Percentiles rank a stretch among this genome's conserved stretches.
Evolutionary conservation across 805 yeast species (phyloP).

Genomic region (Nakazawaea wickerhamii): DNA sequence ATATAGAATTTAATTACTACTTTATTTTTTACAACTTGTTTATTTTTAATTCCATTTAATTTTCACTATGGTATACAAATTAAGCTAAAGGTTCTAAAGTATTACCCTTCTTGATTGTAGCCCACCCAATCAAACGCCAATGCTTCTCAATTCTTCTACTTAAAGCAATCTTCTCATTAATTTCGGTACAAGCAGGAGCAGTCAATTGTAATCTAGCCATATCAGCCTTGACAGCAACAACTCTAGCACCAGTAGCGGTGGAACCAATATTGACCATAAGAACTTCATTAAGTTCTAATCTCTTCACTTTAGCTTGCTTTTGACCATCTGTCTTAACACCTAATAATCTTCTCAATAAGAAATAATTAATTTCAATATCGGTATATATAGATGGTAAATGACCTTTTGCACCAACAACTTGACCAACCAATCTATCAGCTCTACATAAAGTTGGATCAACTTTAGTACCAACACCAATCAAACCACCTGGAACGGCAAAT

Average conservation of each 20-base stretch:
- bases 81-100: constrained; percentile 72
- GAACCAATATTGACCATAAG: constrained; percentile 99
- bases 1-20: background rate
- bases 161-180: constrained; percentile 96
- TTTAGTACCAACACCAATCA: constrained; percentile 98
- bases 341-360: constrained; percentile 89
- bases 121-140: constrained; percentile 99
- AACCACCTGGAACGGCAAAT: constrained; percentile 99
- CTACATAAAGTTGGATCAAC: constrained; percentile 98
- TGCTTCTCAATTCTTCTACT: constrained; percentile 99
- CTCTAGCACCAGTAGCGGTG: constrained; percentile 99
- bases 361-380: constrained; percentile 95
- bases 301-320: constrained; percentile 94
- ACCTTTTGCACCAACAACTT: constrained; percentile 97
- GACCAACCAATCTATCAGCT: constrained; percentile 99
- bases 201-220: constrained; percentile 97
- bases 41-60: background rate
- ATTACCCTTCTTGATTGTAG: constrained; percentile 92
- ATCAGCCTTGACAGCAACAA: constrained; percentile 96
- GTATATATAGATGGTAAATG: constrained; percentile 94
- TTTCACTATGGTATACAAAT: background rate
- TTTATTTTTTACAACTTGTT: background rate
- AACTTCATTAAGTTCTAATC: constrained; percentile 89
- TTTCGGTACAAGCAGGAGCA: constrained; percentile 98
- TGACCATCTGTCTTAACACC: constrained; percentile 99